Conservation (phyloP, 805 yeast genomes). For the Wickerhamiella vanderwaltii region DNA sequence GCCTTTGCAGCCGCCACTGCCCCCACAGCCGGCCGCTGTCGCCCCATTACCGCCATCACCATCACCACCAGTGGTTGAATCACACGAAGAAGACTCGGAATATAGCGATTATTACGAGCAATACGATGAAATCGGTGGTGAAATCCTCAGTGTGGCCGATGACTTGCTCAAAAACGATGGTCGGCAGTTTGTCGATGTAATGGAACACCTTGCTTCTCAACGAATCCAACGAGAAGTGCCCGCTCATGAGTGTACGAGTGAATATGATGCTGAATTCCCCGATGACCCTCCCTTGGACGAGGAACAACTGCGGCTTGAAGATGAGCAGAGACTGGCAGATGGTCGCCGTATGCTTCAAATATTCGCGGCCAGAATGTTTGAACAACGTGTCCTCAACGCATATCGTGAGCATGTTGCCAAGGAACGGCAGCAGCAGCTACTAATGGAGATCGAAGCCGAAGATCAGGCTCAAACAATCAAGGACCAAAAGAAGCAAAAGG, state of each 20-base stretch:
- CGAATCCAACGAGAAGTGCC: conserved; percentile 31
- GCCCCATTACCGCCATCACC: background rate
- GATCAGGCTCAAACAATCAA: conserved; percentile 23
- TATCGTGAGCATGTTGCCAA: conserved; percentile 73
- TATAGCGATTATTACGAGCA: conserved; percentile 12
- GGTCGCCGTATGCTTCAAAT: conserved; percentile 69
- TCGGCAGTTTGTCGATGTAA: conserved; percentile 61
- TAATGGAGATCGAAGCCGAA: conserved; percentile 28
- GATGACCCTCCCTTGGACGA: conserved; percentile 8
- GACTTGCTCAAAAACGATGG: conserved; percentile 70
- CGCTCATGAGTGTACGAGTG: conserved; percentile 16
- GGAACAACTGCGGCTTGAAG: conserved; percentile 22
- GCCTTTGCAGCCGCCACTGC: background rate
- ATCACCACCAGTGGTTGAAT: conserved; percentile 12
- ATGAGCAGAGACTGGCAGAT: conserved; percentile 59
- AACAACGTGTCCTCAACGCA: conserved; percentile 58
- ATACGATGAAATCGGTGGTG: conserved; percentile 26
- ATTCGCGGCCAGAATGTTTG: conserved; percentile 66
- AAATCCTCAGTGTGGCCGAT: conserved; percentile 56
- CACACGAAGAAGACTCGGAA: conserved; percentile 11
- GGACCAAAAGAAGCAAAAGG: conserved; percentile 28
- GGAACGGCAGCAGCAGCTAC: conserved; percentile 36
- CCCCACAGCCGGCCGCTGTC: conserved; percentile 10
- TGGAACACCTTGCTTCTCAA: conserved; percentile 59
- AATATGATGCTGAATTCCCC: conserved; percentile 13